A percentile compares a stretch with the other conserved stretches of the same genome.
Evolutionary conservation across 148 eudicot species (phyloP).

Genomic region (Dianthus caryophyllus): DNA sequence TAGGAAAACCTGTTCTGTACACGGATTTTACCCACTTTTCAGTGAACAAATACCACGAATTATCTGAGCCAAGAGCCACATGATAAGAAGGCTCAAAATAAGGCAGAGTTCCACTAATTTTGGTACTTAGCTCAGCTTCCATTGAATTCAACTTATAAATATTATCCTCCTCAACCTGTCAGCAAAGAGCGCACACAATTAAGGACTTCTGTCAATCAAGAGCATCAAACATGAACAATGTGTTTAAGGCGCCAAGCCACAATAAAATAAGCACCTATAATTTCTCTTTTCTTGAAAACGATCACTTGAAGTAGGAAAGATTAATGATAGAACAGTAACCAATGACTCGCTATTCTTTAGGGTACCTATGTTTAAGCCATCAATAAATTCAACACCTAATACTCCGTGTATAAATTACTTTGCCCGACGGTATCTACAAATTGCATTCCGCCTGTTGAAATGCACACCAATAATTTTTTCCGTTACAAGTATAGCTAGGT

Average conservation of each 20-base stretch:
- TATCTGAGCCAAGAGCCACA: conserved; percentile 99
- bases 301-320: neutral
- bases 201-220: conserved; percentile 1
- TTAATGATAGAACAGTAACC: neutral
- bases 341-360: neutral
- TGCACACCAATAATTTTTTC: too few relatives aligned
- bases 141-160: conserved; percentile 32
- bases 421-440: too few relatives aligned
- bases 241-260: neutral
- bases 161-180: conserved; percentile 56
- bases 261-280: neutral
- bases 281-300: neutral
- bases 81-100: conserved; percentile 60
- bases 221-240: conserved; percentile 1
- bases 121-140: conserved; percentile 29
- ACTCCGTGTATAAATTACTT: too few relatives aligned
- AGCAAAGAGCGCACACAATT: conserved; percentile 11
- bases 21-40: conserved; percentile 89
- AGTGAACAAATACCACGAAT: conserved; percentile 96
- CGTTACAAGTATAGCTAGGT: too few relatives aligned
- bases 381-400: too few relatives aligned
- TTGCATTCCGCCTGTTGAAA: too few relatives aligned
- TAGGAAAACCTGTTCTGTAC: conserved; percentile 85
- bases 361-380: too few relatives aligned
- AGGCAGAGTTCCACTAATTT: conserved; percentile 27